Evolutionary conservation across 371 early-diverging fungal genomes (phyloP).

Genomic region (Rhizopus sp.): DNA sequence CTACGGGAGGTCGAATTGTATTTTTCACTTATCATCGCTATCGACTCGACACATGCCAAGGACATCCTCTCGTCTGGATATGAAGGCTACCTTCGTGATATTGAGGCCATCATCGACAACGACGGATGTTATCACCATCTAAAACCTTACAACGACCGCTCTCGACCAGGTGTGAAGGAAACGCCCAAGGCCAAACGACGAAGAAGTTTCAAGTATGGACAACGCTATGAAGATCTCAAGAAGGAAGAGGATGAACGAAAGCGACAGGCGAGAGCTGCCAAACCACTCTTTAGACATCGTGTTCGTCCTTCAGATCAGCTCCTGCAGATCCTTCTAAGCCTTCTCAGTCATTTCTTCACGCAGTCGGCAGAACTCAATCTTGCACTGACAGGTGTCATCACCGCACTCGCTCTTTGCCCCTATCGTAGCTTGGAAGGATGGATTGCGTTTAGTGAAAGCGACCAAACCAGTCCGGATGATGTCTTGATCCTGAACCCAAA

Average conservation of each 20-base stretch:
- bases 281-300: slow-evolving; percentile 38
- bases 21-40: slow-evolving; percentile 66
- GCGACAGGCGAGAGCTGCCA: neutral
- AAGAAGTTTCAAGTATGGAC: slow-evolving; percentile 65
- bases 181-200: slow-evolving; percentile 48
- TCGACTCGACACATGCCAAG: slow-evolving; percentile 56
- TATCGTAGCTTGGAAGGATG: slow-evolving; percentile 77
- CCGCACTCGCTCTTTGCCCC: slow-evolving; percentile 79
- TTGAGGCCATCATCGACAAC: slow-evolving; percentile 64
- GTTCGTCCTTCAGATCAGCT: slow-evolving; percentile 65
- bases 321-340: slow-evolving; percentile 61
- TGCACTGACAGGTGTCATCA: slow-evolving; percentile 86
- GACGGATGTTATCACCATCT: slow-evolving; percentile 62
- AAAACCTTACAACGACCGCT: slow-evolving; percentile 28
- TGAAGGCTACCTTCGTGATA: slow-evolving; percentile 79
- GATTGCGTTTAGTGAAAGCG: slow-evolving; percentile 72
- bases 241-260: slow-evolving; percentile 7
- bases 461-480: slow-evolving; percentile 53
- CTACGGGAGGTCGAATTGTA: slow-evolving; percentile 69
- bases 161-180: slow-evolving; percentile 16
- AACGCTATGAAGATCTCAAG: slow-evolving; percentile 43
- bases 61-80: slow-evolving; percentile 66
- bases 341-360: slow-evolving; percentile 78
- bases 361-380: slow-evolving; percentile 89
- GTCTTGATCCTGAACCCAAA: slow-evolving; percentile 32